phyloP scores from a whole-genome alignment of 2,329 filamentous ascomycete genomes.

The Calonectria hongkongensis region DNA sequence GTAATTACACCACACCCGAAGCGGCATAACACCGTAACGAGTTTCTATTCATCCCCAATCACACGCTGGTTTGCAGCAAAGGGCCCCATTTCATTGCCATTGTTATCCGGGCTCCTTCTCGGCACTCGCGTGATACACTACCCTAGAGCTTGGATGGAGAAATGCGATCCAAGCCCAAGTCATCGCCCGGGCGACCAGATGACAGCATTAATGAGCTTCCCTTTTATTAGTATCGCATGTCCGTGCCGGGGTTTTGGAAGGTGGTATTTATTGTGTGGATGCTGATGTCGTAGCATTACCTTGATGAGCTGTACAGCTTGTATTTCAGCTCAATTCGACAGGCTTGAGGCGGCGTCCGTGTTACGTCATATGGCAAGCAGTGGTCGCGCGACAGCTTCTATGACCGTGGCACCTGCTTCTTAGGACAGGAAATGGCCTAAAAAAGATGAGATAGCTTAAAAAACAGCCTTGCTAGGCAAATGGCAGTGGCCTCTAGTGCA shows the following conservation, averaged over 20 bases:
- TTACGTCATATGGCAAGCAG: background rate
- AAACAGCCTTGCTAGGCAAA: background rate
- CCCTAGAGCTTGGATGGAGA: background rate
- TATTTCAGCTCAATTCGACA: background rate
- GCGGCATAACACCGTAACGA: background rate
- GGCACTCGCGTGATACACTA: background rate
- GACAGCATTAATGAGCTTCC: background rate
- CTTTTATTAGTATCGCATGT: background rate
- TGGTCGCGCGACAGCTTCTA: conserved; percentile 15
- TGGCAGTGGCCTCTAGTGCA: background rate
- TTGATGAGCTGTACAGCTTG: background rate
- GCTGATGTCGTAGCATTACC: background rate
- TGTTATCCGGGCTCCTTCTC: background rate
- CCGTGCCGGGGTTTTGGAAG: background rate
- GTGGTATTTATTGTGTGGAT: background rate
- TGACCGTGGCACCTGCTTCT: background rate
- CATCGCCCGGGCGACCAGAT: background rate
- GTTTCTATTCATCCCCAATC: background rate
- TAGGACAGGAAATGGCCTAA: background rate
- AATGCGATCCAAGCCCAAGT: background rate
- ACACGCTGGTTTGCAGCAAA: background rate
- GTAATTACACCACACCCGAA: background rate
- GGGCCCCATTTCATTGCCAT: background rate
- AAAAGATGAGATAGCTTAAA: background rate
- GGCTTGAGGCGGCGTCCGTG: background rate